Evolutionary conservation across 441 rosid species (phyloP), one percentile per base, ranked within the genome.

Genomic region (Gossypium aridum): DNA sequence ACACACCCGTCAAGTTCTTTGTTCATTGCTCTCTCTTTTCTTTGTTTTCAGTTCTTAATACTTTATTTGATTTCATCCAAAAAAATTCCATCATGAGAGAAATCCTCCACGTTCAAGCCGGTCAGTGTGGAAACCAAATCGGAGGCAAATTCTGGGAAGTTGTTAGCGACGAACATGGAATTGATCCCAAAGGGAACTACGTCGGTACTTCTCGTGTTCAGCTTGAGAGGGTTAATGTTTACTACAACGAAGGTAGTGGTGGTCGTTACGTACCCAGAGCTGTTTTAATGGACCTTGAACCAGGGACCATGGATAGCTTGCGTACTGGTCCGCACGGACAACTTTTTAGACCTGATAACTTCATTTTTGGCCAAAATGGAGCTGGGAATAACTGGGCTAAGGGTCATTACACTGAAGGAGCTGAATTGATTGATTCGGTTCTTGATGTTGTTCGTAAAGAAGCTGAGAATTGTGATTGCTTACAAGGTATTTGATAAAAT

Each of bases 221-320:
- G 47, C 86, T 87, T 7, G 91, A 85, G 81, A 73, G 89, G 73
- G 83, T 85, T 66, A 85, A 85, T 51, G 91, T 87, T 57, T 87
- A 87, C 83, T 87, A 76, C 79, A 87, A 85, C 4, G 91, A 87
- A 57, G 89, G 89, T 7, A 82, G 85, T 22, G 87, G 87, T 1
- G 87, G 86, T 1, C 77, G 87, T 17, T 84, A 82, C 25, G 91
- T 87, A 61, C 91, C 91, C 4, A 79, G 91, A 74, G 89, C 91
- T 9, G 89, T 85, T 25, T 61, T 87, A 5, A 68, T 85, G 86
- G 91, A 87, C 70, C 85, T 87, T 51, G 91, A 87, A 75, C 91
- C 91, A 9, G 91, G 91, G 1, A 87, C 91, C 39, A 87, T 87
- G 91, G 91, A 87, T 76, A 79, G 85, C 84, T 62, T 87, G 71